A percentile compares a stretch with the other conserved stretches of the same genome.
Evolutionary conservation across 2,329 filamentous ascomycete genomes (phyloP).

Genomic region (Arthrobotrys entomopaga): DNA sequence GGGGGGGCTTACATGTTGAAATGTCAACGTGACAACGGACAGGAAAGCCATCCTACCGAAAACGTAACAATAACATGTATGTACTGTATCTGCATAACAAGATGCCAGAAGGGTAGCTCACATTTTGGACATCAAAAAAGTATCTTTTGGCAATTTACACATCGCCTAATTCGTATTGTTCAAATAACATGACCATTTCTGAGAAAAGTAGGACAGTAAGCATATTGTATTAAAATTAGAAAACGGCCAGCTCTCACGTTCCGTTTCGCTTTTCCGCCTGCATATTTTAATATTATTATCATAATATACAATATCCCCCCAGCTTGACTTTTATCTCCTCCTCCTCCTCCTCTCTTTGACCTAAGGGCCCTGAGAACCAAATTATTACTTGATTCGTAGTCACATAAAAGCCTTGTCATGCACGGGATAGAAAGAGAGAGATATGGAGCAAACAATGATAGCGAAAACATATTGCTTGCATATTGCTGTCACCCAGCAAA

Average conservation of each 20-base stretch:
- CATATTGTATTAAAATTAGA: slow-evolving; percentile 54
- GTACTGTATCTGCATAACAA: slow-evolving; percentile 3
- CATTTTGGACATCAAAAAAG: background rate
- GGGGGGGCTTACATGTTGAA: slow-evolving; percentile 27
- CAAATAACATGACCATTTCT: slow-evolving; percentile 31
- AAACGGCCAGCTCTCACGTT: slow-evolving; percentile 22
- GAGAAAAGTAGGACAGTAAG: slow-evolving; percentile 36
- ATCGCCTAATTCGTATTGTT: slow-evolving; percentile 23
- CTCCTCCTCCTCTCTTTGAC: slow-evolving; percentile 44
- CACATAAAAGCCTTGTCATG: too few species aligned
- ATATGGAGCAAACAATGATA: background rate
- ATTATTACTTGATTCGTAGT: slow-evolving; percentile 51
- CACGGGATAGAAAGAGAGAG: slow-evolving; percentile 39
- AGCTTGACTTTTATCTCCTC: background rate
- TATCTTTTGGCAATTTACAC: slow-evolving; percentile 35
- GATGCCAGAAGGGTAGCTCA: slow-evolving; percentile 30
- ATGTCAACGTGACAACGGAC: slow-evolving; percentile 44
- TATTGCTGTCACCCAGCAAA: background rate
- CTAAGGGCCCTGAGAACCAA: slow-evolving; percentile 38
- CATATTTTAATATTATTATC: slow-evolving; percentile 8
- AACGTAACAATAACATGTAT: slow-evolving; percentile 5
- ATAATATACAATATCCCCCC: background rate
- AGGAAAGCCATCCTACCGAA: slow-evolving; percentile 5
- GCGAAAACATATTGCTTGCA: too few species aligned
- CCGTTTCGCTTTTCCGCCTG: slow-evolving; percentile 12